Base-by-base conservation (phyloP, 768 basidiomycete genomes). In the Agaricus blazei region DNA sequence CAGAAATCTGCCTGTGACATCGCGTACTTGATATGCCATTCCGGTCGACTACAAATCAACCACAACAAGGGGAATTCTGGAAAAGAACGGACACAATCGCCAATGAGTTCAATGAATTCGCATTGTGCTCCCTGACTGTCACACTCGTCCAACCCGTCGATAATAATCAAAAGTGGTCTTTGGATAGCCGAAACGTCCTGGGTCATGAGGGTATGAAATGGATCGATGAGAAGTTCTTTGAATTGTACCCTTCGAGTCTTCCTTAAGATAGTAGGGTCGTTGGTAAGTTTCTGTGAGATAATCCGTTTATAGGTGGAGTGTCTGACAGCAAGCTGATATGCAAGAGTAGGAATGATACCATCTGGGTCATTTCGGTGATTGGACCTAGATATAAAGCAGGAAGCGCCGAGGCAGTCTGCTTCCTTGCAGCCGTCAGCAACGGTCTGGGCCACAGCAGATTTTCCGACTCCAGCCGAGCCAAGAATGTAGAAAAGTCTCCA, bases 81-180 rank as follows among this genome's bases (percentile, higher is more conserved):
- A 7, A 27, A 28, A 12, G 15, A 26, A 9, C 36, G 23, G 24
- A 24, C 36, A 12, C 14, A 24, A 9, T 23, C 36, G 36, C 36
- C n/a, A 9, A 50, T 40, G 12, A 50, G 24, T 23, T 50, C 48
- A 15, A 50, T 26, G 37, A 50, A 38, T 24, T 54, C 45, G 28
- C 38, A 41, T 31, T 54, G 53, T 1, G 37, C 44, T 3, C 4
- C 27, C 34, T 54, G 23, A 19, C 29, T 36, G n/a, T 40, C 38
- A n/a, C 53, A 54, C 28, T 54, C 53, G 26, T 54, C 45, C 31
- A 54, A 24, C 4, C 53, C 53, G 28, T 54, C 53, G 6, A 54
- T 12, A 4, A 54, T 19, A 3, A 54, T 37, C 26, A 54, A 11
- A 45, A 26, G 27, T 29, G 36, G 23, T 14, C 4, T 15, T 23